Percentiles rank a stretch among this genome's conserved stretches.
phyloP scores from a whole-genome alignment of 257 asterid genomes.

The Cynanchum wilfordii region DNA sequence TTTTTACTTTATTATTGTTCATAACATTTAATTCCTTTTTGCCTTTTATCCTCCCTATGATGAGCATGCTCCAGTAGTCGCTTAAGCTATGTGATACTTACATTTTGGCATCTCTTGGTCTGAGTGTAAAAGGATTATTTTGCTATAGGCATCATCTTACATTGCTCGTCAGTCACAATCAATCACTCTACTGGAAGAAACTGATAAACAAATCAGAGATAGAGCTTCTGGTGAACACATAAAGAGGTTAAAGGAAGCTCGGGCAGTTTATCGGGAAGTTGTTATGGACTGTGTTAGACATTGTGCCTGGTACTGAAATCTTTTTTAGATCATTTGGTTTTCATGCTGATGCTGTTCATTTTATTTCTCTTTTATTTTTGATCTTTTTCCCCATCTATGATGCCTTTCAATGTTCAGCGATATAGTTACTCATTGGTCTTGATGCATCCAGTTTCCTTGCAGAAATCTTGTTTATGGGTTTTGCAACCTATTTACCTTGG shows the following conservation, averaged over 20 bases:
- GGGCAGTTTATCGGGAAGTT: conserved; percentile 72
- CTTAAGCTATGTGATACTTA: neutral
- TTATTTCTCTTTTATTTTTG: neutral
- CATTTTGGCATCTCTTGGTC: neutral
- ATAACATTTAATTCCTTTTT: neutral
- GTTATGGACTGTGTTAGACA: conserved; percentile 90
- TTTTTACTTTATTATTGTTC: neutral
- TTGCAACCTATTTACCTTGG: neutral
- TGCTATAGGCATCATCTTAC: conserved; percentile 72
- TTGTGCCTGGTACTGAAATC: conserved; percentile 70
- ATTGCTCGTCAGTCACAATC: conserved; percentile 79
- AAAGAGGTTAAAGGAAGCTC: conserved; percentile 86
- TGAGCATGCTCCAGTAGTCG: neutral
- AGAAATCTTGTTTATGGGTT: conserved; percentile 1
- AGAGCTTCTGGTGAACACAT: conserved; percentile 57
- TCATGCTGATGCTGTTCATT: neutral
- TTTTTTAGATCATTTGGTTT: neutral
- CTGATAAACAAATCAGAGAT: conserved; percentile 85
- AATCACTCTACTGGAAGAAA: conserved; percentile 71
- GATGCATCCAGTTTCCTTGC: neutral
- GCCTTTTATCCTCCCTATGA: neutral
- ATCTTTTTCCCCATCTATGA: neutral
- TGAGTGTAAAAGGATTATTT: neutral
- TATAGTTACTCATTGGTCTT: neutral
- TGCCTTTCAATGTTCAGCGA: neutral